Evolutionary conservation across 176 grass and related monocot species (phyloP).

Genomic region (Miscanthus lutarioriparius): DNA sequence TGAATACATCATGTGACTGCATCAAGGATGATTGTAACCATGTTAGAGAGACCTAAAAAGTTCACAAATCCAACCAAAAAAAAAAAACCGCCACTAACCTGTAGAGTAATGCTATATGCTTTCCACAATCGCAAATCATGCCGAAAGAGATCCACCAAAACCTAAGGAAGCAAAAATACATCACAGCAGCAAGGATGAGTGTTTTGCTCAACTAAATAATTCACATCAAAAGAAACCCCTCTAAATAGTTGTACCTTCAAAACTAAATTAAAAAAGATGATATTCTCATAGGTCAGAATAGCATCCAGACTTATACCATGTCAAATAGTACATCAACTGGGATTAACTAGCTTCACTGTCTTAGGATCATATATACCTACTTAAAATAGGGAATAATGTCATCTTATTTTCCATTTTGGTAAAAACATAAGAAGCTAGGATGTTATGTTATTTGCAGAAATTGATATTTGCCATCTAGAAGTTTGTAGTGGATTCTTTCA

Average conservation of each 20-base stretch:
- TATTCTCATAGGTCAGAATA: neutral
- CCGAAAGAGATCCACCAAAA: conserved; percentile 94
- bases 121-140: conserved; percentile 94
- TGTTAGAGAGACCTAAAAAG: conserved; percentile 12
- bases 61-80: neutral
- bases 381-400: neutral
- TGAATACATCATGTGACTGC: conserved; percentile 89
- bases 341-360: neutral
- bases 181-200: conserved; percentile 15
- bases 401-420: neutral
- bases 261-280: conserved; percentile 4
- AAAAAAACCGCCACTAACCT: conserved; percentile 47
- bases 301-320: neutral
- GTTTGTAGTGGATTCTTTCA: neutral
- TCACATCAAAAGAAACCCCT: neutral
- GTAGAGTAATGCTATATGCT: conserved; percentile 91
- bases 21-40: conserved; percentile 26
- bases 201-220: conserved; percentile 13
- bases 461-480: neutral
- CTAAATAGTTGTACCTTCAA: neutral
- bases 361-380: neutral
- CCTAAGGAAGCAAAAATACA: conserved; percentile 49
- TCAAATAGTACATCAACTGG: neutral
- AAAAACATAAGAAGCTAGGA: neutral
- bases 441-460: neutral